Evolutionary conservation across 192 early-diverging fungal species (phyloP).

Genomic region (Umbelopsis sp.): DNA sequence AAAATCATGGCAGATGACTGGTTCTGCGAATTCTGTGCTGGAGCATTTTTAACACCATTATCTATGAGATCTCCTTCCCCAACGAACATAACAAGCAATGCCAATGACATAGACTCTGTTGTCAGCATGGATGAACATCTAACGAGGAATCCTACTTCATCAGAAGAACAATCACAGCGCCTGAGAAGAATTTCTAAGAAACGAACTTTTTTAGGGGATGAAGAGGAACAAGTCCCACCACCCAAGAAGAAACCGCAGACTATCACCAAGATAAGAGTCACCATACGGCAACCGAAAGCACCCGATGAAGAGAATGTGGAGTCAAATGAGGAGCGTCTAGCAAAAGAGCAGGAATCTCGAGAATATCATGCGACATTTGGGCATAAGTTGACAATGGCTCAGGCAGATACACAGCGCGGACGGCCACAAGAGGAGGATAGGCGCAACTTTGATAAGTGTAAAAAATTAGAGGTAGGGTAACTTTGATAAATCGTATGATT

Average conservation of each 20-base stretch:
- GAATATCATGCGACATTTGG: conserved; percentile 45
- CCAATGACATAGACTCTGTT: background rate
- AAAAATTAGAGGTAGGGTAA: conserved; percentile 39
- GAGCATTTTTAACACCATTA: background rate
- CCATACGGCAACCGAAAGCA: no score
- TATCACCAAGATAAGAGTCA: no score
- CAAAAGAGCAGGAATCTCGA: conserved; percentile 17
- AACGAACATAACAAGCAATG: background rate
- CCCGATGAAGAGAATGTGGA: no score
- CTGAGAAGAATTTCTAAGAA: conserved; percentile 14
- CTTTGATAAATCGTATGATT: background rate
- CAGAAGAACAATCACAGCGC: background rate
- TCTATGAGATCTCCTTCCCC: background rate
- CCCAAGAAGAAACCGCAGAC: conserved; percentile 21
- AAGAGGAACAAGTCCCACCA: conserved; percentile 23
- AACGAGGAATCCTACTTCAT: background rate
- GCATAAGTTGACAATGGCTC: conserved; percentile 47
- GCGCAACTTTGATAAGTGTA: conserved; percentile 52
- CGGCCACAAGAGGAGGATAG: conserved; percentile 56
- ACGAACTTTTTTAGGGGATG: conserved; percentile 8
- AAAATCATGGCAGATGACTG: conserved; percentile 1
- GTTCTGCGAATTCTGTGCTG: conserved; percentile 8
- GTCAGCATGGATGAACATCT: background rate
- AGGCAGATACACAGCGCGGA: conserved; percentile 56
- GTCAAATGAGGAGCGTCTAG: conserved; percentile 18